Base-by-base conservation (phyloP, 2,329 filamentous ascomycete genomes). In the Simplicillium sp. region DNA sequence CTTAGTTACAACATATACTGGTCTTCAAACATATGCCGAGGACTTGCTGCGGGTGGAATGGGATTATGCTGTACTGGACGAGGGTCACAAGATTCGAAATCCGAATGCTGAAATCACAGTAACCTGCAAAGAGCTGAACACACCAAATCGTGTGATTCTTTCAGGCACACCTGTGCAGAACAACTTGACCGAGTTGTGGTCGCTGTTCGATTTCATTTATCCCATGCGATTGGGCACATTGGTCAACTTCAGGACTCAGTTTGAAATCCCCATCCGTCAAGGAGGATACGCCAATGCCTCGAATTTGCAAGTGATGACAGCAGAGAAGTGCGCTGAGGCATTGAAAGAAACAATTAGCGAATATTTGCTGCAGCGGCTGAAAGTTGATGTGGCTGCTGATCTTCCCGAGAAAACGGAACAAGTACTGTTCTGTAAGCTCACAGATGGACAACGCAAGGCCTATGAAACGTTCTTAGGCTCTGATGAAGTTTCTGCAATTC, bases 121-220 rank as follows among this genome's bases (percentile, higher is more conserved):
- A 39, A 86, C 88, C 49, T 95, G 88, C 71, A 98, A 98, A 58
- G 87, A 96, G 59, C 67, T 98, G 11, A 82, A 84, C 29, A 98
- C 92, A 1, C 77, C 85, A 1, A 92, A 97, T 52, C 79, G 94
- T 16, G 74, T 97, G 47, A 97, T 98, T 44, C 69, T 98, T 2
- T 97, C 94, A 0, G 92, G 92, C 5, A 98, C 92, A 0, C 94
- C 94, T 0, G 94, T 98, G 71, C 94, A 98, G 59, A 98, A 98
- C 60, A 97, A 96, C 47, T 65, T 98, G 18, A 82, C 84, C 1
- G 94, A 98, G 58, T 68, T 98, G 1, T 98, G 92, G 90, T 97
- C 90, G 0, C 67, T 98, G 0, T 97, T 98, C 55, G 94, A 98
- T 57, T 98, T 98, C 55, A 84, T 97, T 43, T 97, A 88, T 46